Percentiles rank a stretch among this genome's conserved stretches.
phyloP scores from a whole-genome alignment of 257 asterid genomes.

The Mentha longifolia region DNA sequence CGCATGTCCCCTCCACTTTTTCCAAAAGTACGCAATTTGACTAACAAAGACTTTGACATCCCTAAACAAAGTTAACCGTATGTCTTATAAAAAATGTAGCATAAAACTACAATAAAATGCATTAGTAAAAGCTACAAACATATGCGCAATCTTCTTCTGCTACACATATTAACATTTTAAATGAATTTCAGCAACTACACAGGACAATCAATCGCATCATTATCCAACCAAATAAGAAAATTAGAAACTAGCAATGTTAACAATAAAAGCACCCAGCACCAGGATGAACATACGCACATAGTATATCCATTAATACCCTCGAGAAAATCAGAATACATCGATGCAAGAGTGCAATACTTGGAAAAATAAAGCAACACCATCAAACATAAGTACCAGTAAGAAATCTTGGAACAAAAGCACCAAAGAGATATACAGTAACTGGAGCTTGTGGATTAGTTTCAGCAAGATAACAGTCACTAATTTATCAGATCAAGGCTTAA shows the following conservation, averaged over 20 bases:
- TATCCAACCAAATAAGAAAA: too few species aligned
- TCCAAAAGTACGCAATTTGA: too few species aligned
- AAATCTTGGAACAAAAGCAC: constrained; percentile 1
- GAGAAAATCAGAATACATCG: not conserved
- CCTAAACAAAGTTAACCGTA: too few species aligned
- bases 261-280: not conserved
- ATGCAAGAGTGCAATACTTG: not conserved
- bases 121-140: too few species aligned
- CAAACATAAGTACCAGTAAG: not conserved
- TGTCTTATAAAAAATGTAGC: too few species aligned
- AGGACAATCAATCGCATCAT: not conserved
- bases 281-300: not conserved
- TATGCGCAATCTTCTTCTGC: too few species aligned
- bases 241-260: not conserved
- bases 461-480: not conserved
- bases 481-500: constrained; percentile 52
- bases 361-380: not conserved
- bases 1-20: not conserved
- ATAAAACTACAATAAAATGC: not conserved
- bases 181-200: not conserved
- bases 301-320: not conserved
- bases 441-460: not conserved
- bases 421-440: constrained; percentile 21
- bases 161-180: not conserved
- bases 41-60: too few species aligned